A percentile compares a stretch with the other conserved stretches of the same genome.
These are phyloP conservation scores for Ophiocordyceps camponoti-floridani DNA, from an alignment of 2,329 filamentous ascomycete species.

Conservation along the genomic window DNA sequence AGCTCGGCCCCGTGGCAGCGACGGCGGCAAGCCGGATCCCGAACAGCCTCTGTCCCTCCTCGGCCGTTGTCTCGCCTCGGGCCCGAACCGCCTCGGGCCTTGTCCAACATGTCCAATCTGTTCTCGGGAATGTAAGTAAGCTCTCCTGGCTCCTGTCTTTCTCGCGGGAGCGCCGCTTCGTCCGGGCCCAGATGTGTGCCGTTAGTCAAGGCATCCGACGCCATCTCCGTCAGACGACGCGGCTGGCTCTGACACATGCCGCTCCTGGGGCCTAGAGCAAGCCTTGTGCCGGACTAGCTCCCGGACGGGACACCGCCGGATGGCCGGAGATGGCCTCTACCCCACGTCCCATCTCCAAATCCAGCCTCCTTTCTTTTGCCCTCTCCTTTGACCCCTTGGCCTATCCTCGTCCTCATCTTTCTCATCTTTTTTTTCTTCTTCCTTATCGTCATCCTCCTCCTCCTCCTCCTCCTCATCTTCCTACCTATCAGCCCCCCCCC, in stretches of 20 bases:
- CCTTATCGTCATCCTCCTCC: not conserved
- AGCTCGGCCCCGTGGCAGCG: not conserved
- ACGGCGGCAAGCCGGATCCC: not conserved
- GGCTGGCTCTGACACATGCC: not conserved
- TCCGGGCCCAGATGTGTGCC: not conserved
- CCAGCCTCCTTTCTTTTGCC: not conserved
- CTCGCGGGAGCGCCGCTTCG: not conserved
- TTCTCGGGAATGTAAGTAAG: conserved; percentile 43
- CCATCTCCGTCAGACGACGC: not conserved
- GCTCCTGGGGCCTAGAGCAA: not conserved
- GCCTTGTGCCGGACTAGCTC: not conserved
- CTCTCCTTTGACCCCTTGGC: not conserved
- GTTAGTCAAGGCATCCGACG: not conserved
- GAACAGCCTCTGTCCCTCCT: not conserved
- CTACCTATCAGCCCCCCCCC: too few species aligned
- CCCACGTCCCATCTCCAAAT: not conserved
- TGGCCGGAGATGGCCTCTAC: not conserved
- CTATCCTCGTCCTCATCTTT: too few species aligned
- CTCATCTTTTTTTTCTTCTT: not conserved
- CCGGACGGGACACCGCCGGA: not conserved
- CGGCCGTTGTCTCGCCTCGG: conserved; percentile 1
- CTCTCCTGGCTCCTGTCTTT: not conserved
- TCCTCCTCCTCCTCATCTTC: not conserved
- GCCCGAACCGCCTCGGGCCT: conserved; percentile 3
- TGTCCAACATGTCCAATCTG: conserved; percentile 35